Evolutionary conservation across 169 alveolate species (phyloP), one percentile per base, ranked within the genome.

Genomic region (Perkinsus marinus): DNA sequence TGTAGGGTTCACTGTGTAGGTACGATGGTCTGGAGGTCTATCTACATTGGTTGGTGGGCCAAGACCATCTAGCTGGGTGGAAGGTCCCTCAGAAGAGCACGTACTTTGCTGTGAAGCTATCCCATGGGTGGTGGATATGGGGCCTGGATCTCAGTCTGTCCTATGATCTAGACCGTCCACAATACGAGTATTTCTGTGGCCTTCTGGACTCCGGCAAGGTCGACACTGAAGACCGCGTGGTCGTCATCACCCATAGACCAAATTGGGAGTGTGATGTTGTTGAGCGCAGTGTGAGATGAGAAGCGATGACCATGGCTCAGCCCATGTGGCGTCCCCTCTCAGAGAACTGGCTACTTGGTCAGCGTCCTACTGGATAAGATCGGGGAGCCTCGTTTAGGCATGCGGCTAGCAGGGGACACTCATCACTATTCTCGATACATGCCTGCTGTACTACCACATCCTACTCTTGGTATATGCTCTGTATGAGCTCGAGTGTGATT

Each of bases 141-240:
- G 91, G 91, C 39, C 39, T 90, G 69, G 91, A 90, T 39, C 43
- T 90, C 91, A n/a, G 43, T 6, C 39, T 90, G 43, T 39, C 91
- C 17, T 39, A 90, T 47, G 91, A 90, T 69, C 22, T 90, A n/a
- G 91, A 90, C 69, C 10, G 41, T 34, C 43, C 79, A 13, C 91
- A 90, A 30, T 90, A 39, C 22, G 39, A 39, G n/a, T 90, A 90
- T 69, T 90, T 90, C 69, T 39, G 57, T 9, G 57, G 69, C 69
- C 57, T 90, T n/a, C 79, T 90, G 91, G 91, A 90, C 30, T 22
- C 43, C 16, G 91, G 57, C 30, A n/a, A 39, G 39, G 57, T 90
- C 34, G 69, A 39, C 68, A 7, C 38, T 9, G 39, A 39, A 19
- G 41, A 37, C 30, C 91, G 91, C 19, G 91, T 90, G 68, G 57